Evolutionary conservation across 148 eudicot genomes (phyloP).

Genomic region (Chenopodium quinoa): DNA sequence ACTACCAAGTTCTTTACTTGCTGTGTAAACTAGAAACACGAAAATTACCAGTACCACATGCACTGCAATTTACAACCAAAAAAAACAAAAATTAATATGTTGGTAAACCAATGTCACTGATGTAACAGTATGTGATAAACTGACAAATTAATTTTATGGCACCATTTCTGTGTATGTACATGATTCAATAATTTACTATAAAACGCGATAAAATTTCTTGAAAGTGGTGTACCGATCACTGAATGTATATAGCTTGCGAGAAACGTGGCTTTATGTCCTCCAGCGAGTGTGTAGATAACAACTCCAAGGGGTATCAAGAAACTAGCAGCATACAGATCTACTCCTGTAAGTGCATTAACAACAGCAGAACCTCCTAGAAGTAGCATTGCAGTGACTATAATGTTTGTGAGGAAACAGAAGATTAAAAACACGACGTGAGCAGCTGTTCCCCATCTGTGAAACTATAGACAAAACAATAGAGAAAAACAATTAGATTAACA

Average conservation of each 20-base stretch:
- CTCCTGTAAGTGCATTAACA: slow-evolving; percentile 94
- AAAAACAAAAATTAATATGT: background rate
- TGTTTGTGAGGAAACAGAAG: slow-evolving; percentile 93
- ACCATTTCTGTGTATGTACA: background rate
- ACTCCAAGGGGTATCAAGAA: slow-evolving; percentile 95
- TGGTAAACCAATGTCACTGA: background rate
- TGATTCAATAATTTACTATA: background rate
- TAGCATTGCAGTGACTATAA: slow-evolving; percentile 97
- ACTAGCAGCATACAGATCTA: slow-evolving; percentile 89
- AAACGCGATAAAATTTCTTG: background rate
- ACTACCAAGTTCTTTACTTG: slow-evolving; percentile 85
- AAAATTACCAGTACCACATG: slow-evolving; percentile 86
- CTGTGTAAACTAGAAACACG: slow-evolving; percentile 83
- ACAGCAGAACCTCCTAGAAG: slow-evolving; percentile 98
- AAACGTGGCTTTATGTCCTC: slow-evolving; percentile 96
- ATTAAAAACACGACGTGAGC: slow-evolving; percentile 81
- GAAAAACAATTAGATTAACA: background rate
- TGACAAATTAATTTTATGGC: background rate
- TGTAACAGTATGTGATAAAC: background rate
- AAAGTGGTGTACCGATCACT: slow-evolving; percentile 54
- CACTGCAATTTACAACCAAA: slow-evolving; percentile 42
- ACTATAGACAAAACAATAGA: background rate
- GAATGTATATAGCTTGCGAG: slow-evolving; percentile 97
- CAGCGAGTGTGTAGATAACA: slow-evolving; percentile 85
- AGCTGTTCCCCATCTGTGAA: slow-evolving; percentile 84